Base-by-base conservation (phyloP, 257 asterid species). In the Datura wrightii region DNA sequence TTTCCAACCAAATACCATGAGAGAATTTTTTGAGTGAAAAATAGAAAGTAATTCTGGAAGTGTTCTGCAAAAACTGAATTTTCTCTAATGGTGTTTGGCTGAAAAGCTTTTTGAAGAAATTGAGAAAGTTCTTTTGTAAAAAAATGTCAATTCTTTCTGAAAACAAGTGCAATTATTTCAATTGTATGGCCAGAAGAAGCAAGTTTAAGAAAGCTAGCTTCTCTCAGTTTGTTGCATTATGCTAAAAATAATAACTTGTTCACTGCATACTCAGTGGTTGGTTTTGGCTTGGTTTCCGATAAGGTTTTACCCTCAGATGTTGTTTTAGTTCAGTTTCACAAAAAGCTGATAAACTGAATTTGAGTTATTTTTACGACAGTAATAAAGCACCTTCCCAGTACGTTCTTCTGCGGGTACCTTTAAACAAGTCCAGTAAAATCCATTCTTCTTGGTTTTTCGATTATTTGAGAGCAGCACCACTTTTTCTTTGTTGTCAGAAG, bases 401-500 rank as follows among this genome's bases (percentile, higher is more conserved):
- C 6, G 80, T 72, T 72, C 42, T 72, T 46, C 80, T 72, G 13
- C 15, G 3, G 14, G 24, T 76, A 24, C 46, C 46, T 76, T 46
- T 24, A 72, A 72, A 46, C 80, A 46, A 76, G 0, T 34, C 62
- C 46, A 76, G 1, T 48, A 76, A 50, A 76, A 24, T 76, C 81
- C 24, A 50, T 76, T 76, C 13, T 76, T 13, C 11, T 76, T 13
- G 56, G 31, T 76, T 76, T 31, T 46, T 13, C 3, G 5, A 39
- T 76, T 76, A 76, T 50, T 76, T 34, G 8, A 6, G 50, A 31
- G 82, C 10, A 24, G 82, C 60, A 50, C n/a, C 44, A 3, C 19
- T 50, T 76, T 76, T 52, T 76, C 44, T 50, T 76, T 76, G 46
- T 50, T 76, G 81, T 76, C 82, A 76, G 31, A 50, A 50, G 11